Percentiles rank a stretch among this genome's conserved stretches.
phyloP scores from a whole-genome alignment of 169 alveolate genomes.

The Eimeria zaria region DNA sequence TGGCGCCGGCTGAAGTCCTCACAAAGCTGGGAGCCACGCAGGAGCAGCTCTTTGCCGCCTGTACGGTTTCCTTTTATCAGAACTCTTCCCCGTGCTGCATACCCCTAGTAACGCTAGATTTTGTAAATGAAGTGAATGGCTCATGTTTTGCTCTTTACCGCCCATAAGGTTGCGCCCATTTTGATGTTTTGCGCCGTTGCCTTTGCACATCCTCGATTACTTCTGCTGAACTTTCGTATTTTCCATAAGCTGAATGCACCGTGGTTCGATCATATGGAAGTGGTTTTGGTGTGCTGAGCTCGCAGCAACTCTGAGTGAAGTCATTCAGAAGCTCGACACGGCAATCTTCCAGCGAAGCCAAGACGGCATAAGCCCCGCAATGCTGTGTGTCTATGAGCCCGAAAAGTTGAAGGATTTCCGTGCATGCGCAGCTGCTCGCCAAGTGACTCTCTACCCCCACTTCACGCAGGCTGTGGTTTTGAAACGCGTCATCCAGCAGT shows the following conservation, averaged over 20 bases:
- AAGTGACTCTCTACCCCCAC: constrained; percentile 53
- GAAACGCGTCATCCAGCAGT: constrained; percentile 38
- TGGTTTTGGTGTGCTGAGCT: not conserved
- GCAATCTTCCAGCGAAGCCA: constrained; percentile 53
- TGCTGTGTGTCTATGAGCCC: constrained; percentile 20
- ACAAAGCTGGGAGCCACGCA: constrained; percentile 59
- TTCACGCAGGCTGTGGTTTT: constrained; percentile 44
- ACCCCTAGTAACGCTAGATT: not conserved
- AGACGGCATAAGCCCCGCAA: constrained; percentile 3
- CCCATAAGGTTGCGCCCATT: not conserved
- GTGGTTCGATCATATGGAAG: not conserved
- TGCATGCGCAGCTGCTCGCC: constrained; percentile 52
- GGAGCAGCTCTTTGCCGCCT: constrained; percentile 58
- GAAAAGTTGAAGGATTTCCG: constrained; percentile 60
- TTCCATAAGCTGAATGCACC: not conserved
- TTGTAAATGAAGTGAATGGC: not conserved
- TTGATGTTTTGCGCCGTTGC: not conserved
- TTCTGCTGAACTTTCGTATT: not conserved
- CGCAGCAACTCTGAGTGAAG: constrained; percentile 61
- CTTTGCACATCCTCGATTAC: not conserved
- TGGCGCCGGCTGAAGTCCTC: constrained; percentile 60
- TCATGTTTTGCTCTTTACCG: not conserved
- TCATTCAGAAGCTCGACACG: constrained; percentile 51
- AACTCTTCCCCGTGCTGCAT: not conserved
- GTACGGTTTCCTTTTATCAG: constrained; percentile 11